A percentile compares a stretch with the other conserved stretches of the same genome.
phyloP scores from a whole-genome alignment of 768 basidiomycete species.

The Hygrocybe punicea region DNA sequence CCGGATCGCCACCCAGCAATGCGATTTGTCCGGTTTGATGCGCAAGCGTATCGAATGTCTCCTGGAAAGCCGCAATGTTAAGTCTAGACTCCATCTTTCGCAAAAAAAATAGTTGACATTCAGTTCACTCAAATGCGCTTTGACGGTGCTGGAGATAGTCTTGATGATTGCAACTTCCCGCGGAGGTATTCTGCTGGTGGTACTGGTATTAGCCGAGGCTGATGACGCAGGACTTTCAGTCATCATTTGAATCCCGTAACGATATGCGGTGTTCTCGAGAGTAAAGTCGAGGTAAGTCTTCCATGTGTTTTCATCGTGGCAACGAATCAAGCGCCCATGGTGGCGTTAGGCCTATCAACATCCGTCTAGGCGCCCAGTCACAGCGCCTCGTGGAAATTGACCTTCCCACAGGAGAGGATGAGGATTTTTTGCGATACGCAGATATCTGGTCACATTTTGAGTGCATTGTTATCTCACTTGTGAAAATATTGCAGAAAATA shows the following conservation, averaged over 20 bases:
- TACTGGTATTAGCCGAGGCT: background rate
- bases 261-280: background rate
- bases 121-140: background rate
- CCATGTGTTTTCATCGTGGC: background rate
- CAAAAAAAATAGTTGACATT: background rate
- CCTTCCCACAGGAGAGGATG: too few species aligned
- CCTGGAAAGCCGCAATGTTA: constrained; percentile 24
- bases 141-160: background rate
- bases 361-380: too few species aligned
- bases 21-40: constrained; percentile 45
- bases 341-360: too few species aligned
- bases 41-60: constrained; percentile 43
- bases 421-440: too few species aligned
- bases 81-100: background rate
- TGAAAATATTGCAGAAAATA: too few species aligned
- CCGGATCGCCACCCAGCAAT: constrained; percentile 37
- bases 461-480: too few species aligned
- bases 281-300: background rate
- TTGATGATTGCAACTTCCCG: background rate
- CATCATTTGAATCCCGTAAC: background rate
- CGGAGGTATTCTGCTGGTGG: background rate
- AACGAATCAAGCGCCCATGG: background rate
- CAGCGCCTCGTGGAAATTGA: too few species aligned
- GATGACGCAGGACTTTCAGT: background rate
- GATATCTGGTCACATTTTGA: too few species aligned